Conservation (phyloP, 805 yeast genomes). For the Peterozyma toletana region DNA sequence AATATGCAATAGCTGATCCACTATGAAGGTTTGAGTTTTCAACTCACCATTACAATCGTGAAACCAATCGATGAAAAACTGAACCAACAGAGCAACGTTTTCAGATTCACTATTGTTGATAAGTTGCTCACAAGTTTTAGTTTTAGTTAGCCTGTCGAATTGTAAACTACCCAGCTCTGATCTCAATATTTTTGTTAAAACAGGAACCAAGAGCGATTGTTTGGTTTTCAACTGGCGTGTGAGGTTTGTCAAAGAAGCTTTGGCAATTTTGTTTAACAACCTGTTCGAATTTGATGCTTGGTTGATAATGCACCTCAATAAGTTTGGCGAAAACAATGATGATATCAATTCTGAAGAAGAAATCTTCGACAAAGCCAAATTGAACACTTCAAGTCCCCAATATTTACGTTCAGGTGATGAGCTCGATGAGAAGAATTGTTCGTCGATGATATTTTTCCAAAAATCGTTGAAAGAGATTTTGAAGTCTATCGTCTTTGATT, state of each 20-base stretch:
- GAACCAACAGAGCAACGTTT: conserved; percentile 9
- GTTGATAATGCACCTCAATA: conserved; percentile 66
- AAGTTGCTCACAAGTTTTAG: conserved; percentile 52
- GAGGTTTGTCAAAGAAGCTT: conserved; percentile 37
- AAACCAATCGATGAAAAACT: conserved; percentile 10
- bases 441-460: conserved; percentile 77
- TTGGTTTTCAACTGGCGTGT: conserved; percentile 27
- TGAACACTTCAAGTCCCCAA: conserved; percentile 76
- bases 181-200: conserved; percentile 24
- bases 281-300: conserved; percentile 67
- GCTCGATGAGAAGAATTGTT: conserved; percentile 65
- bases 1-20: conserved; percentile 4
- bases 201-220: conserved; percentile 23
- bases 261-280: conserved; percentile 60
- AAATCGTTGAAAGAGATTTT: conserved; percentile 48
- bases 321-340: conserved; percentile 49
- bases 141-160: conserved; percentile 71
- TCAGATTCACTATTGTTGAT: conserved; percentile 16
- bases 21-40: background rate
- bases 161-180: conserved; percentile 51
- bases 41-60: background rate
- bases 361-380: conserved; percentile 30
- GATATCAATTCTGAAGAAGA: conserved; percentile 11
- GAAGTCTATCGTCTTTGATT: conserved; percentile 10
- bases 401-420: conserved; percentile 82